Evolutionary conservation across 164 flowering plant species (phyloP).

Genomic region (Macadamia tetraphylla): DNA sequence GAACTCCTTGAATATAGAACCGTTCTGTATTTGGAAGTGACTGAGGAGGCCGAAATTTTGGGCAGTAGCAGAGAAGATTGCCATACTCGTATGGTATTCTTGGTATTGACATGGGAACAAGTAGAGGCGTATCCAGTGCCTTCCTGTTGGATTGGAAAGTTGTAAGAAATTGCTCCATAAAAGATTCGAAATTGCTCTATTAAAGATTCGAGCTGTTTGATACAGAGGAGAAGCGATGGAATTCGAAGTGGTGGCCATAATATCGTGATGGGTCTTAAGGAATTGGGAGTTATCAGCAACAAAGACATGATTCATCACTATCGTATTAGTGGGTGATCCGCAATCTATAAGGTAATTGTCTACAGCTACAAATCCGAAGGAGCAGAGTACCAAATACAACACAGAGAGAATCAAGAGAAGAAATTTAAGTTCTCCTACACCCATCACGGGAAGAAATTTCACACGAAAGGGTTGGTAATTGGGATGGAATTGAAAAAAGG

Average conservation of each 20-base stretch:
- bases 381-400: conserved; percentile 18
- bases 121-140: conserved; percentile 76
- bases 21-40: conserved; percentile 24
- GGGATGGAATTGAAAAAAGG: neutral
- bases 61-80: conserved; percentile 48
- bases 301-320: conserved; percentile 38
- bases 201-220: conserved; percentile 57
- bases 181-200: too few species aligned
- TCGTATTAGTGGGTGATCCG: conserved; percentile 47
- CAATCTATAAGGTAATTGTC: conserved; percentile 60
- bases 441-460: conserved; percentile 27
- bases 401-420: conserved; percentile 29
- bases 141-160: conserved; percentile 34
- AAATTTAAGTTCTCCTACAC: conserved; percentile 14
- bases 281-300: conserved; percentile 36
- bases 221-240: conserved; percentile 33
- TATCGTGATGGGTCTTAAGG: conserved; percentile 39
- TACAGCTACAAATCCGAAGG: conserved; percentile 39
- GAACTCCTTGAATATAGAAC: conserved; percentile 39
- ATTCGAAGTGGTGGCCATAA: conserved; percentile 33
- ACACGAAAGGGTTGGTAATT: neutral
- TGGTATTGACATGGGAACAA: conserved; percentile 50
- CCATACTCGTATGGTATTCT: conserved; percentile 34
- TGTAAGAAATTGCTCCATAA: conserved; percentile 38
- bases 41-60: conserved; percentile 39